These are phyloP conservation scores for Venturia aucupariae DNA, from an alignment of 2,329 filamentous ascomycete genomes.

Conservation along the genomic window DNA sequence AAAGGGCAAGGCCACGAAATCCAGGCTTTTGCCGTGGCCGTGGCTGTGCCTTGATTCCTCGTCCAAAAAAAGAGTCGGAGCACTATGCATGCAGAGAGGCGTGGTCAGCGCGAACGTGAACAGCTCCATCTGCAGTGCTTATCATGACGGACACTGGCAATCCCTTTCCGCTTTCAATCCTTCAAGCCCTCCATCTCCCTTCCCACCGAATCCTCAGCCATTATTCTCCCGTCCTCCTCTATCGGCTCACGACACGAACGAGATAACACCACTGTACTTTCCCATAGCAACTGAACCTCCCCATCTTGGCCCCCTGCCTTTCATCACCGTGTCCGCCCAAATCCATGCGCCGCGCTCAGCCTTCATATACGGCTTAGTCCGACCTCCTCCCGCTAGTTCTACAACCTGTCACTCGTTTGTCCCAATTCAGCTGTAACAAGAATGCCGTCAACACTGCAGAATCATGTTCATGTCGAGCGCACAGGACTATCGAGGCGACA, in stretches of 20 bases:
- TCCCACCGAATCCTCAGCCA: background rate
- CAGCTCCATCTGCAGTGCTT: no score
- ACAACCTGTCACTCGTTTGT: background rate
- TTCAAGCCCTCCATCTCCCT: no score
- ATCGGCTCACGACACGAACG: no score
- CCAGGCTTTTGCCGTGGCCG: background rate
- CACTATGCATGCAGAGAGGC: background rate
- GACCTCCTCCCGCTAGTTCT: background rate
- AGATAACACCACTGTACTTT: background rate
- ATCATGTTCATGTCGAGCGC: background rate
- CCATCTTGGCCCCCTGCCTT: background rate
- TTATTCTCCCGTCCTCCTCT: background rate
- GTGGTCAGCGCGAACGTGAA: background rate
- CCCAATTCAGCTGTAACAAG: background rate
- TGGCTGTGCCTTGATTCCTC: background rate
- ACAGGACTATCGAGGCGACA: background rate
- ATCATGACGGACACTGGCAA: no score
- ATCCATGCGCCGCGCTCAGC: conserved; percentile 5
- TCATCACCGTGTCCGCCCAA: background rate
- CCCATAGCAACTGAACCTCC: background rate
- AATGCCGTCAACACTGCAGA: background rate
- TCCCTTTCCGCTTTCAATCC: background rate
- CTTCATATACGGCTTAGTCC: background rate
- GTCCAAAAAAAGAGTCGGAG: background rate
- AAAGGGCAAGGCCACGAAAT: background rate